Conservation (phyloP, 208 protist genomes). For the Kentomonas sorsogonicus region DNA sequence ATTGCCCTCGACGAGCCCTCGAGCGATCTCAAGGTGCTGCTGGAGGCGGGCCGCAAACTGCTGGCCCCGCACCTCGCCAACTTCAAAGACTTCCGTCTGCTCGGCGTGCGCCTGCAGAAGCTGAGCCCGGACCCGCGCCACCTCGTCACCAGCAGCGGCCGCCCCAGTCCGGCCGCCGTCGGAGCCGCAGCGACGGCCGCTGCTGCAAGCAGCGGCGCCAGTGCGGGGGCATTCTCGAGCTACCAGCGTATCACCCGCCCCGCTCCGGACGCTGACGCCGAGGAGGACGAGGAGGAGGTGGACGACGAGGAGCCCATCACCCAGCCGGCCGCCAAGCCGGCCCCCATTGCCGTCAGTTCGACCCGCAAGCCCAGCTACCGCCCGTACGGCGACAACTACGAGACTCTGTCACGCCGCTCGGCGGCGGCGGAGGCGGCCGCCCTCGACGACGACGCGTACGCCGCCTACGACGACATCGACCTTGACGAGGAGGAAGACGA, state of each 20-base stretch:
- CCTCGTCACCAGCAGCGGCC: not conserved
- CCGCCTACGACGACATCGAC: slow-evolving; percentile 10
- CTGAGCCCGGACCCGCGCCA: slow-evolving; percentile 17
- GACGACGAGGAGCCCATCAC: slow-evolving; percentile 10
- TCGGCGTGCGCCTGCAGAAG: slow-evolving; percentile 69
- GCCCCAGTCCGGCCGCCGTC: not conserved
- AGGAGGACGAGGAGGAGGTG: slow-evolving; percentile 11
- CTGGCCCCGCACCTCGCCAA: slow-evolving; percentile 54
- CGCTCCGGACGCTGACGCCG: slow-evolving; percentile 2
- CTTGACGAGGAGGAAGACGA: slow-evolving; percentile 6
- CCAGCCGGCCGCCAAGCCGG: not conserved
- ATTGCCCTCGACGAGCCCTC: slow-evolving; percentile 41
- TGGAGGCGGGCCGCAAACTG: slow-evolving; percentile 49
- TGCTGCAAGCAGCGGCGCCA: too few relatives aligned
- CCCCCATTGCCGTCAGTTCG: too few relatives aligned
- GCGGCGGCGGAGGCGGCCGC: not conserved
- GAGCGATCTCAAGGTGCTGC: slow-evolving; percentile 65
- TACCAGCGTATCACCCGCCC: not conserved
- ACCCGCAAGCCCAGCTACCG: too few relatives aligned
- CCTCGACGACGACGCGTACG: slow-evolving; percentile 3
- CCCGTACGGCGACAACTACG: too few relatives aligned
- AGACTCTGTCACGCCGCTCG: too few relatives aligned
- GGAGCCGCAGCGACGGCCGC: too few relatives aligned
- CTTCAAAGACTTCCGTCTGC: slow-evolving; percentile 63
- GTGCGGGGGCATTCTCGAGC: not conserved